Base-by-base conservation (phyloP, 495 filamentous ascomycete genomes). In the Lasiosphaeriaceae sp. region DNA sequence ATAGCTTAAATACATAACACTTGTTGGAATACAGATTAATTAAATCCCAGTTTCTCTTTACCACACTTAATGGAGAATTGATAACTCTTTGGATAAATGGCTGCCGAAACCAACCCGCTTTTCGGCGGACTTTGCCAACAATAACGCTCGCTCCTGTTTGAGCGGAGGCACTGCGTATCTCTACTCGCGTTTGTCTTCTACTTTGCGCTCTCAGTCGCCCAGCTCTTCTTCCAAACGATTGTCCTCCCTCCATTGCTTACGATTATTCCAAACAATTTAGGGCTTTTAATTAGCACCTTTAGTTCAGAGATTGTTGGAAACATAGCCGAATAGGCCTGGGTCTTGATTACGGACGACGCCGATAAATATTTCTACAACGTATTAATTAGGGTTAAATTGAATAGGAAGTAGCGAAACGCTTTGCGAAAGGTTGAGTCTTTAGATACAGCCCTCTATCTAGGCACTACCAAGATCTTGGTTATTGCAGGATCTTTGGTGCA, bases 251-350 rank as follows among this genome's bases (percentile, higher is more conserved):
- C 50, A 22, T 21, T 53, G 11, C 50, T 53, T 9, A 41, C 17
- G 8, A 44, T 17, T 31, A 53, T 53, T 43, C 50, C 50, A 14
- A 43, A 44, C 50, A 53, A 53, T n/a, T n/a, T n/a, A n/a, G n/a
- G n/a, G n/a, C 51, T 54, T 20, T 54, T 54, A 19, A 54, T 54
- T 22, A 54, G 37, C 51, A 45, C 51, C 43, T 54, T 54, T 17
- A 45, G 51, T 54, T 54, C 39, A 22, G 51, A 54, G 51, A 54
- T 54, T 54, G 39, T 54, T 19, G 51, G 39, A 54, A 54, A 37
- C 39, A 29, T 54, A 29, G 43, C 22, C 37, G 39, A 54, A 54
- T 46, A 26, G 51, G 51, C 39, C 11, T 54, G 51, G 51, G 50
- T 52, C 19, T 29, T 52, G 31, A 52, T 52, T 20, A 52, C 50